Conservation (phyloP, 2,329 filamentous ascomycete species). For the Alternaria panax region DNA sequence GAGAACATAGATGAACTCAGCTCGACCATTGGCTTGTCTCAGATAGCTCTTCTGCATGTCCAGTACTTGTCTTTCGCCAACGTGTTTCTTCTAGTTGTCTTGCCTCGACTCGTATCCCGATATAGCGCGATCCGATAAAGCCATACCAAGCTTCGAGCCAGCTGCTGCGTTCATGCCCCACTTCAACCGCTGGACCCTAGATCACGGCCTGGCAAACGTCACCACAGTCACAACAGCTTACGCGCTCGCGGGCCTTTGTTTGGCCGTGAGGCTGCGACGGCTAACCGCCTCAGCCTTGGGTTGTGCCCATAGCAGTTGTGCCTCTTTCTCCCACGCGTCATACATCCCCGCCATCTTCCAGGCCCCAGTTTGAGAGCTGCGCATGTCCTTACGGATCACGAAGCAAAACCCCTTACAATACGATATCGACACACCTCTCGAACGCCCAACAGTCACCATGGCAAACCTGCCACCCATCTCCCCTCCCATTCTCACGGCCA, state of each 20-base stretch:
- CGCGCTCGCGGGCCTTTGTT: conserved; percentile 20
- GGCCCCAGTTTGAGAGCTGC: neutral
- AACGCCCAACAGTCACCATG: conserved; percentile 5
- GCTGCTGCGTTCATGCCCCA: conserved; percentile 16
- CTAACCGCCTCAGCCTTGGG: conserved; percentile 4
- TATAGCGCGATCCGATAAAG: conserved; percentile 7
- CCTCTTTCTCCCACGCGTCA: neutral
- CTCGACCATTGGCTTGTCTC: conserved; percentile 8
- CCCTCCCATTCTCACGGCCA: conserved; percentile 18
- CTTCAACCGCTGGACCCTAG: conserved; percentile 20
- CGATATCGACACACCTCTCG: neutral
- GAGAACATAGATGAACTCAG: conserved; percentile 9
- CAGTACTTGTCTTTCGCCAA: neutral
- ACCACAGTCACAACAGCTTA: conserved; percentile 24
- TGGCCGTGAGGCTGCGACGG: conserved; percentile 11
- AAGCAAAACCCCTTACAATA: neutral
- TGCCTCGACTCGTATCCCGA: neutral
- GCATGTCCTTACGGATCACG: neutral
- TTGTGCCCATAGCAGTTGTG: neutral
- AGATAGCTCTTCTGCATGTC: neutral
- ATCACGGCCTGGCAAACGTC: conserved; percentile 16
- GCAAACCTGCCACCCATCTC: conserved; percentile 22
- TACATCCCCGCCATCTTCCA: neutral
- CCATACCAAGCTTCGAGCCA: conserved; percentile 6
- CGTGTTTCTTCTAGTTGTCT: neutral